Percentiles rank a stretch among this genome's conserved stretches.
Conservation (phyloP, 495 filamentous ascomycete genomes). For the Penicillium longicatenatum region DNA sequence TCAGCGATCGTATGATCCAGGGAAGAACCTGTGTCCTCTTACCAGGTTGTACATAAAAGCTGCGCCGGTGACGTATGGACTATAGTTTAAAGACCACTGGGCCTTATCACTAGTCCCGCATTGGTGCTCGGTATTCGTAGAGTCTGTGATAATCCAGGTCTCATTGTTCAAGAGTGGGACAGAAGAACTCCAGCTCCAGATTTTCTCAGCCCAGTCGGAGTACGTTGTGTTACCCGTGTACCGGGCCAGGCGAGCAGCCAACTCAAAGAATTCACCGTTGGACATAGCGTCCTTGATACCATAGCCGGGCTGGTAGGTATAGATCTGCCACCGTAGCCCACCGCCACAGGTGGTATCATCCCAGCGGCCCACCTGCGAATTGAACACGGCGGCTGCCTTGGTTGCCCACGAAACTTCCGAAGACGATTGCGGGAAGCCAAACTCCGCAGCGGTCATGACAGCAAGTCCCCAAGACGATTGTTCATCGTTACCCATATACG, state of each 20-base stretch:
- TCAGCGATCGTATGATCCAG: not conserved
- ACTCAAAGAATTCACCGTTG: conserved; percentile 69
- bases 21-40: conserved; percentile 15
- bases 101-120: conserved; percentile 57
- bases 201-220: conserved; percentile 65
- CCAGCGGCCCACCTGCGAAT: conserved; percentile 61
- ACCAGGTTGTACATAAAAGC: conserved; percentile 71
- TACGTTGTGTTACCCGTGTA: conserved; percentile 74
- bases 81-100: conserved; percentile 72
- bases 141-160: conserved; percentile 63
- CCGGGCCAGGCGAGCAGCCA: conserved; percentile 68
- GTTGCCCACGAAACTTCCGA: conserved; percentile 62
- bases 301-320: conserved; percentile 43
- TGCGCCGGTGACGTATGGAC: conserved; percentile 67
- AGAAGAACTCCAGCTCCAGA: conserved; percentile 65
- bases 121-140: conserved; percentile 47
- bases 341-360: conserved; percentile 46
- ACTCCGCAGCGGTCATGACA: conserved; percentile 67
- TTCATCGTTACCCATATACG: conserved; percentile 61
- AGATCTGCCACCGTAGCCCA: conserved; percentile 55
- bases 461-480: conserved; percentile 71
- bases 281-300: conserved; percentile 67
- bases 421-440: conserved; percentile 61
- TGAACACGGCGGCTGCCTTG: conserved; percentile 73
- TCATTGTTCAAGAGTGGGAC: conserved; percentile 54